Evolutionary conservation across 192 early-diverging fungal genomes (phyloP), one percentile per base, ranked within the genome.

Genomic region (Backusella psychrophila): DNA sequence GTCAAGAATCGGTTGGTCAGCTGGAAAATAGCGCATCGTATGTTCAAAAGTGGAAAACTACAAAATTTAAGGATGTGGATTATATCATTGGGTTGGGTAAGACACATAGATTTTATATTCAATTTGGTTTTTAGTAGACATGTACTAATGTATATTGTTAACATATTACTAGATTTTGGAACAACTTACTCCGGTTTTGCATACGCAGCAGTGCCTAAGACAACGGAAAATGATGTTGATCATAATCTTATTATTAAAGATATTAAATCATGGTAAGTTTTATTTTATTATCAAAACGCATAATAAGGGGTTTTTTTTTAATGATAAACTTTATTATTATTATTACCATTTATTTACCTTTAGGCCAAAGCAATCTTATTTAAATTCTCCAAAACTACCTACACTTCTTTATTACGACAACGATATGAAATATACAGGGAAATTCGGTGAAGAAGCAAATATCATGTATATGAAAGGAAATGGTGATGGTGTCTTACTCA

Each of bases 151-250:
- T 11, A 3, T 26, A 0, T 14, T 29, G 1, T 49, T 5, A n/a
- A n/a, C 23, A 63, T 44, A 44, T 44, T 17, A 56, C 26, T 63
- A 63, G 56, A 63, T 29, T 63, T 63, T 31, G 86, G 86, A 76
- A 87, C 86, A 42, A 87, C 86, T 0, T 87, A 79, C 63, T 84
- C 84, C 26, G 86, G 84, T 7, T 83, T 83, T 75, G 83, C 86
- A 3, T 85, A 87, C 77, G 80, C 86, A 11, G 80, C 56, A 29
- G 56, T 85, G 80, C 75, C 78, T 29, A 8, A 12, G 8, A 0
- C 2, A 21, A 84, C 82, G 19, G 81, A 83, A 39, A 84, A 84
- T 66, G 84, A 12, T 21, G 3, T 83, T 3, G 71, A 83, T 21
- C 84, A 87, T 75, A 87, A 83, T 66, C 74, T 81, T 5, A 73